Evolutionary conservation across 148 eudicot species (phyloP), one percentile per base, ranked within the genome.

Genomic region (Arctostaphylos glauca): DNA sequence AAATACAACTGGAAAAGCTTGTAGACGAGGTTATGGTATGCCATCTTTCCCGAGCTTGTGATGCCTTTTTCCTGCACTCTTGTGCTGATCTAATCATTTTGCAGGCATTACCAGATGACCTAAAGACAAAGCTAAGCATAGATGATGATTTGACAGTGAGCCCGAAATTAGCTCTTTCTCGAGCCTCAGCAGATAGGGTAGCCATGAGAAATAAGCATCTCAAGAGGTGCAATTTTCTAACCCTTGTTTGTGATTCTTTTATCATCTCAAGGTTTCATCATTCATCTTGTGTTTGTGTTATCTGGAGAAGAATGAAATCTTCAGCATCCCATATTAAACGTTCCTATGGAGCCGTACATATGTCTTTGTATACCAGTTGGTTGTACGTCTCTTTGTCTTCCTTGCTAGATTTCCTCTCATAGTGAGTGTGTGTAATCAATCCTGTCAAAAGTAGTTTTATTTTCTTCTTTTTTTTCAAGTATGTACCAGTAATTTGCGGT

Each of bases 21-120:
- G 98, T 96, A 53, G 91, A 94, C 81, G 98, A 96, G 82, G 95
- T 96, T 76, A 94, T 91, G 98, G 98, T 96, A 93, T 60, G 91
- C 62, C 74, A 55, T 48, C 48, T 60, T 66, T 82, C 71, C 76
- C 13, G 8, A 56, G 38, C 18, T 73, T 83, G 59, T 67, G 12
- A 5, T 83, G 38, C 58, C 76, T 54, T 76, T 50, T 70, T 59
- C 68, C 47, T 76, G 66, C 14, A 23, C 14, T 68, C 18, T 41
- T 4, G 13, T 78, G 44, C 71, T 83, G 56, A 74, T 76, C 56
- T 80, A 50, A 48, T 75, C 23, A 64, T 79, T 83, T n/a, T 62
- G 54, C 87, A 94, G 98, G 91, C 97, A 81, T 50, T 94, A 74
- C 98, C 98, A 82, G 98, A 96, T 73, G 98, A 96, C 88, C 87